Evolutionary conservation across 2,329 filamentous ascomycete species (phyloP).

Genomic region (Ceratocystis destructans): DNA sequence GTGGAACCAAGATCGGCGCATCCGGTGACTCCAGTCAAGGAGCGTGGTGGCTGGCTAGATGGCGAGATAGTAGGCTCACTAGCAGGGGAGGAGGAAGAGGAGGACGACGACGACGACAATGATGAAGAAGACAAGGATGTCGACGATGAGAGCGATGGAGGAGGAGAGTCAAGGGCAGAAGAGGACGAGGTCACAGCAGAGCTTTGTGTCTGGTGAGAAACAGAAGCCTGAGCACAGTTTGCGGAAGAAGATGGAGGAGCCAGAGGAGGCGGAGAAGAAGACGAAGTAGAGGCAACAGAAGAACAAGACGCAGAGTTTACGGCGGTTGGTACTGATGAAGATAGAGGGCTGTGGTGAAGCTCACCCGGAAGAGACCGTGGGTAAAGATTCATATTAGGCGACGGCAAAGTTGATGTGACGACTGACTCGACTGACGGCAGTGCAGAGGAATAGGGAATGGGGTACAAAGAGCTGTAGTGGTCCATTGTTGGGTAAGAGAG

Average conservation of each 20-base stretch:
- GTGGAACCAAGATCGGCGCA: constrained; percentile 4
- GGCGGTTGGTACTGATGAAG: not conserved
- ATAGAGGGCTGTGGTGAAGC: not conserved
- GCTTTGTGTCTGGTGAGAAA: constrained; percentile 10
- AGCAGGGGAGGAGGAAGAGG: not conserved
- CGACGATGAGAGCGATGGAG: constrained; percentile 2
- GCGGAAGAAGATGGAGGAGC: not conserved
- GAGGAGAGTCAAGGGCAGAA: constrained; percentile 10
- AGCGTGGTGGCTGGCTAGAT: not conserved
- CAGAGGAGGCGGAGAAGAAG: not conserved
- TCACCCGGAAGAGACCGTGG: not conserved
- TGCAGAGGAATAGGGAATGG: constrained; percentile 13
- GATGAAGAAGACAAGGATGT: not conserved
- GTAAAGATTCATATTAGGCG: constrained; percentile 14
- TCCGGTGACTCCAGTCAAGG: not conserved
- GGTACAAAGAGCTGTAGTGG: constrained; percentile 9
- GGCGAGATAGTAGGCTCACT: not conserved
- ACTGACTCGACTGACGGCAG: constrained; percentile 16
- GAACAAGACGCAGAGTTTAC: not conserved
- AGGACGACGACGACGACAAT: not conserved
- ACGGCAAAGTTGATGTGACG: constrained; percentile 11
- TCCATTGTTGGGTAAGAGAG: constrained; percentile 3
- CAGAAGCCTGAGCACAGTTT: not conserved
- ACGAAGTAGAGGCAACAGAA: not conserved
- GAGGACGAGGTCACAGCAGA: not conserved